Base-by-base conservation (phyloP, 768 basidiomycete species). In the Hirschioporus abietinus region DNA sequence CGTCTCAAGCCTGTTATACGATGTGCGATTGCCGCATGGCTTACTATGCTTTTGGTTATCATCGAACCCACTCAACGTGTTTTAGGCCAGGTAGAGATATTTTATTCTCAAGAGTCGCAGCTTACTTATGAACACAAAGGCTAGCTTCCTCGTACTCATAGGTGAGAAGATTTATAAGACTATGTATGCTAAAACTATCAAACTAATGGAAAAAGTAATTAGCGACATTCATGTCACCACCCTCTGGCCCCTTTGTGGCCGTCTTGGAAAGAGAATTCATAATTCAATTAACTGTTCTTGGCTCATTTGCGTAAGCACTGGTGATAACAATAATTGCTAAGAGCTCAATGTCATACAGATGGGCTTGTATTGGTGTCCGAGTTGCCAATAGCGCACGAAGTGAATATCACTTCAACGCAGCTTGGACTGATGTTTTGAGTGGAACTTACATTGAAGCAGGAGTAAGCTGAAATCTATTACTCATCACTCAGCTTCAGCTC, bases 161-260 rank as follows among this genome's bases (percentile, higher is more conserved):
- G 84, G 88, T 88, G 64, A 67, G 72, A 57, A 12, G 20, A 20
- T 3, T 7, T 12, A 25, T 15, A 30, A 30, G 4, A 8, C 30
- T 30, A 30, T 30, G 2, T 30, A 30, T 30, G 30, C 30, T 34
- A 8, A 12, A 61, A 61, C 15, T 24, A 61, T 24, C 15, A 34
- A 8, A 25, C 17, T 61, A 8, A 25, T 1, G 15, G 4, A 15
- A 42, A 20, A 1, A 35, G 61, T 1, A 12, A 17, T 17, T 64
- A 90, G 90, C 84, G 2, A 77, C 86, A 0, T 84, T 91, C 68
- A 69, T 92, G 2, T 88, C 88, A 3, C 88, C 91, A 0, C 89
- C 91, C 0, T 77, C 72, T 25, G 89, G 89, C 65, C 87, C 89
- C 0, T 89, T 91, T 71, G 76, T 89, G 23, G 78, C 82, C 5